phyloP scores from a whole-genome alignment of 352 stramenopile species.

The Aphanomyces stellatus region DNA sequence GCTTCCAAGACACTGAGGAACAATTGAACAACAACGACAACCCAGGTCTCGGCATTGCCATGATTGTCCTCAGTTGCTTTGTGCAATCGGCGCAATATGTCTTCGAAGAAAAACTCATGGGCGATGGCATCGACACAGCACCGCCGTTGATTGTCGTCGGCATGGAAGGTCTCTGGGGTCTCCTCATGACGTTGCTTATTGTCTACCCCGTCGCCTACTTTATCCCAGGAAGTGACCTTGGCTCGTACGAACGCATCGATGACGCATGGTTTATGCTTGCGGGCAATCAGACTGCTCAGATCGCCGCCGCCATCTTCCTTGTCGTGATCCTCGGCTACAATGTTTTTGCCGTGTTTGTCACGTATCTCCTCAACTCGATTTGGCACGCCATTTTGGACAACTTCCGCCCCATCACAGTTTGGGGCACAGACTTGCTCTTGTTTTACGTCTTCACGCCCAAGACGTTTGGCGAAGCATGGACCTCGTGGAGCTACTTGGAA shows the following conservation, averaged over 20 bases:
- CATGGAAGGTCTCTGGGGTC: conserved; percentile 96
- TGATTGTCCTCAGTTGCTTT: conserved; percentile 92
- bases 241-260: conserved; percentile 90
- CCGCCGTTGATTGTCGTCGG: conserved; percentile 90
- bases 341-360: conserved; percentile 95
- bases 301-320: conserved; percentile 82
- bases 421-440: conserved; percentile 91
- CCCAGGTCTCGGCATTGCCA: conserved; percentile 85
- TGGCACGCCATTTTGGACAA: conserved; percentile 98
- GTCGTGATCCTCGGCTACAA: conserved; percentile 95
- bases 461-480: conserved; percentile 93
- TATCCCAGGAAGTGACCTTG: conserved; percentile 88
- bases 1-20: conserved; percentile 74
- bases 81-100: conserved; percentile 95
- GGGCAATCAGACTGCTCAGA: conserved; percentile 52
- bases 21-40: conserved; percentile 58
- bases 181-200: conserved; percentile 87
- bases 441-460: conserved; percentile 92
- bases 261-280: conserved; percentile 65
- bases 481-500: conserved; percentile 91
- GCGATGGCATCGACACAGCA: conserved; percentile 83
- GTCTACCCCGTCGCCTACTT: conserved; percentile 91
- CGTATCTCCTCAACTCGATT: conserved; percentile 93
- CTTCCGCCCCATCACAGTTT: conserved; percentile 95
- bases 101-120: conserved; percentile 98